A percentile compares a stretch with the other conserved stretches of the same genome.
Conservation (phyloP, 164 flowering plant species). For the Tinospora cordifolia region DNA sequence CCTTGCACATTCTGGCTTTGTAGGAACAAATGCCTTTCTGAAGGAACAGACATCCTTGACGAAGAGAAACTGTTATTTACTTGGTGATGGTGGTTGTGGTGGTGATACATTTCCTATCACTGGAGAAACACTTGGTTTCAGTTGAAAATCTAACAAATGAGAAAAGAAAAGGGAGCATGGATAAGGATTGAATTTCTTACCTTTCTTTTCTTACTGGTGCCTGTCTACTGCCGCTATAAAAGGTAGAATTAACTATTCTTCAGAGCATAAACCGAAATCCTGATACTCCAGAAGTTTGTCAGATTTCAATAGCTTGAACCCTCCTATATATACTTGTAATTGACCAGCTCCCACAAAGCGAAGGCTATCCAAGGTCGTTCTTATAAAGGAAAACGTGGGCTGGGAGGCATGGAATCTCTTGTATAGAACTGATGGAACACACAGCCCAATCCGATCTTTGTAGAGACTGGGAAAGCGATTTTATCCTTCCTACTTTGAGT, state of each 20-base stretch:
- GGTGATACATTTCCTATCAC: constrained; percentile 55
- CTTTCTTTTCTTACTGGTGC: constrained; percentile 8
- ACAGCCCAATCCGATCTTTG: constrained; percentile 52
- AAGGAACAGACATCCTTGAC: constrained; percentile 42
- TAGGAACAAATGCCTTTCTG: constrained; percentile 64
- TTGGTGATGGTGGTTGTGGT: constrained; percentile 37
- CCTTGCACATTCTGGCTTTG: constrained; percentile 58
- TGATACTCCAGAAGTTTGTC: constrained; percentile 1
- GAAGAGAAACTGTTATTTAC: constrained; percentile 48
- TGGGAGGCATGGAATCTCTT: constrained; percentile 57
- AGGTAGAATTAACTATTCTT: not conserved
- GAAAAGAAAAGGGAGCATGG: not conserved
- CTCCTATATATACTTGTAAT: constrained; percentile 14
- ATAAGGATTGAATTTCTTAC: constrained; percentile 2
- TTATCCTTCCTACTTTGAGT: constrained; percentile 38
- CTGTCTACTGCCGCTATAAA: not conserved
- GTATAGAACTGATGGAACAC: constrained; percentile 26
- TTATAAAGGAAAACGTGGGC: constrained; percentile 38
- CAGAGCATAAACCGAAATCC: not conserved
- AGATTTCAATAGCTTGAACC: not conserved
- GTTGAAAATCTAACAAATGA: not conserved
- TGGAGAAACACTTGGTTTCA: not conserved
- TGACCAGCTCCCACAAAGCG: constrained; percentile 21
- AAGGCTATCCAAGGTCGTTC: constrained; percentile 20
- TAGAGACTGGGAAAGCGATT: constrained; percentile 55